These are phyloP conservation scores for Leishmania tarentolae DNA, from an alignment of 208 protist species.

Conservation along the genomic window DNA sequence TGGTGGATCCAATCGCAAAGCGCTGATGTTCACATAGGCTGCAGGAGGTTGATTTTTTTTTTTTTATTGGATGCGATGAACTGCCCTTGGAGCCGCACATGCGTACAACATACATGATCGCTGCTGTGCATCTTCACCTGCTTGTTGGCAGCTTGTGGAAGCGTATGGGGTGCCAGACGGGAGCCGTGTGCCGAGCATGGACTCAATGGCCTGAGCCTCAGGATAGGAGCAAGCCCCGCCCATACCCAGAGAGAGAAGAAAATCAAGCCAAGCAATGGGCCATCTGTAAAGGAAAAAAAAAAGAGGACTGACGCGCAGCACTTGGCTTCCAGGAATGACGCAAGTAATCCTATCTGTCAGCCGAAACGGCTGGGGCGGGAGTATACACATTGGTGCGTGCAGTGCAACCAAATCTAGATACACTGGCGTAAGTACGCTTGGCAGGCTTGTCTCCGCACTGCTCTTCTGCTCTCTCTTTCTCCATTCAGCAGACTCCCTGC, in stretches of 20 bases:
- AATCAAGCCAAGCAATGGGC: too few species aligned
- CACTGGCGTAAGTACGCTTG: neutral
- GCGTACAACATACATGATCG: neutral
- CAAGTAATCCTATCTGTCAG: neutral
- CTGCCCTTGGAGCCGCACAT: neutral
- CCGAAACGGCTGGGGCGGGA: neutral
- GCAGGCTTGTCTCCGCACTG: too few species aligned
- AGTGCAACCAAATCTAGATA: neutral
- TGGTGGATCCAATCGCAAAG: conserved; percentile 66
- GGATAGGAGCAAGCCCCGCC: too few species aligned
- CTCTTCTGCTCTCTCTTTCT: neutral
- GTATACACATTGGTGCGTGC: neutral
- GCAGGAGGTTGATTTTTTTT: neutral
- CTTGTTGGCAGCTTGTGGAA: neutral
- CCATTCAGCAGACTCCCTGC: neutral
- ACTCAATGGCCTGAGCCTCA: too few species aligned
- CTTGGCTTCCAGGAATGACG: too few species aligned
- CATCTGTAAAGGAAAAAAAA: too few species aligned
- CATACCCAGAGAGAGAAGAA: too few species aligned
- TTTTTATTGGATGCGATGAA: neutral
- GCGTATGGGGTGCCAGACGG: too few species aligned
- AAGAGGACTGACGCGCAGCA: too few species aligned
- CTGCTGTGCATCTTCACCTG: neutral
- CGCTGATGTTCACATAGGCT: conserved; percentile 10
- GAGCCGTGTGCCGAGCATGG: too few species aligned